A percentile compares a stretch with the other conserved stretches of the same genome.
These are phyloP conservation scores for Colletotrichum caudatum DNA, from an alignment of 2,329 filamentous ascomycete genomes.

Conservation along the genomic window DNA sequence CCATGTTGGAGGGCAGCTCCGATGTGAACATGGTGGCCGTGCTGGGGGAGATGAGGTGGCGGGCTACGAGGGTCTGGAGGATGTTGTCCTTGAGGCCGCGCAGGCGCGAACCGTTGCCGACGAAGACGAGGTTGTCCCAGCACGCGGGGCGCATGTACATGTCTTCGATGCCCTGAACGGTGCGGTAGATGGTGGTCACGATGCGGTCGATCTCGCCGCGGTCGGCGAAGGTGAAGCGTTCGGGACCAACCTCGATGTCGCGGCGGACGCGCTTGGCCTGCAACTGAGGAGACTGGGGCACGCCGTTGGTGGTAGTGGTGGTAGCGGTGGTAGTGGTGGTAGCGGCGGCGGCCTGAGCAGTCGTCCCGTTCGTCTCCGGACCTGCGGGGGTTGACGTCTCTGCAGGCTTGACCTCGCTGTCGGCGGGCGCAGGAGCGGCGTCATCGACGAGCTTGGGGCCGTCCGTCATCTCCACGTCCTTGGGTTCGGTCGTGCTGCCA, in stretches of 20 bases:
- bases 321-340: constrained; percentile 33
- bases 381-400: constrained; percentile 42
- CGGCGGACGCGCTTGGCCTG: constrained; percentile 69
- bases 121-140: constrained; percentile 93
- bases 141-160: constrained; percentile 85
- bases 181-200: constrained; percentile 84
- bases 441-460: constrained; percentile 37
- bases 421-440: constrained; percentile 38
- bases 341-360: constrained; percentile 36
- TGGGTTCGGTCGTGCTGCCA: constrained; percentile 16
- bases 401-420: constrained; percentile 44
- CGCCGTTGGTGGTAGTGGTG: constrained; percentile 44
- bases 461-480: constrained; percentile 45
- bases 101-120: constrained; percentile 83
- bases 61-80: constrained; percentile 79
- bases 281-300: constrained; percentile 53
- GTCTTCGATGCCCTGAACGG: constrained; percentile 85
- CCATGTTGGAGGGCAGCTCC: constrained; percentile 93
- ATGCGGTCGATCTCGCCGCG: constrained; percentile 85
- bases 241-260: constrained; percentile 81
- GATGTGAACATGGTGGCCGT: constrained; percentile 97
- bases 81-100: constrained; percentile 91
- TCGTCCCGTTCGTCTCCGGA: constrained; percentile 42
- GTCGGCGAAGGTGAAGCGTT: constrained; percentile 78
- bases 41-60: constrained; percentile 91